Evolutionary conservation across 768 basidiomycete genomes (phyloP), one percentile per base, ranked within the genome.

Genomic region (Termitomyces sp.): DNA sequence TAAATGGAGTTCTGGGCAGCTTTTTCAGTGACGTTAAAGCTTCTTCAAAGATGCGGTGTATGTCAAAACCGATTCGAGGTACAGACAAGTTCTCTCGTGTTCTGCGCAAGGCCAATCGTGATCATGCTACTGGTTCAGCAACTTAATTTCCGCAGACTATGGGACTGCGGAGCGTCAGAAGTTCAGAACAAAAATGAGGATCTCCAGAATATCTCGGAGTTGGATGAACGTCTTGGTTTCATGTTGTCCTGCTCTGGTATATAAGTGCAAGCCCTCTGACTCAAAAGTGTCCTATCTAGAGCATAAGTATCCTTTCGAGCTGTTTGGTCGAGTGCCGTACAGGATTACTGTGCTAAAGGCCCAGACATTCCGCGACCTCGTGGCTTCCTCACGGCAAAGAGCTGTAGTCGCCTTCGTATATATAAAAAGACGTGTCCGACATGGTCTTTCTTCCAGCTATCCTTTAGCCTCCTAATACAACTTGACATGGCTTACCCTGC

Each of bases 401-500:
- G 57, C 60, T 63, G 60, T 57, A 46, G 37, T 45, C 62, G 46
- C 48, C 45, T 54, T 58, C 9, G 16, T 24, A n/a, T 45, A 13
- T 45, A 47, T 65, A 68, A 64, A 66, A 64, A 65, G 59, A 50
- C 34, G 29, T 41, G 16, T 16, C 39, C 29, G n/a, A 4, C 47
- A 33, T 36, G 9, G 16, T 41, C 26, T 8, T 41, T 33, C 41
- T 56, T 51, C 51, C 42, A 31, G n/a, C 29, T 46, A 57, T 56
- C 50, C 37, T 52, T 29, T 31, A 46, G 47, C 47, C 46, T 41
- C 42, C 37, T 20, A 15, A 42, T 41, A 51, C 54, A 54, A 54
- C 56, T 36, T 31, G 36, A 51, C 13, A 63, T 65, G 62, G 63
- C 66, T 24, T 72, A 68, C 47, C 66, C 68, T 50, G 61, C 61